phyloP scores from a whole-genome alignment of 495 filamentous ascomycete species.

The Tuber brumale region DNA sequence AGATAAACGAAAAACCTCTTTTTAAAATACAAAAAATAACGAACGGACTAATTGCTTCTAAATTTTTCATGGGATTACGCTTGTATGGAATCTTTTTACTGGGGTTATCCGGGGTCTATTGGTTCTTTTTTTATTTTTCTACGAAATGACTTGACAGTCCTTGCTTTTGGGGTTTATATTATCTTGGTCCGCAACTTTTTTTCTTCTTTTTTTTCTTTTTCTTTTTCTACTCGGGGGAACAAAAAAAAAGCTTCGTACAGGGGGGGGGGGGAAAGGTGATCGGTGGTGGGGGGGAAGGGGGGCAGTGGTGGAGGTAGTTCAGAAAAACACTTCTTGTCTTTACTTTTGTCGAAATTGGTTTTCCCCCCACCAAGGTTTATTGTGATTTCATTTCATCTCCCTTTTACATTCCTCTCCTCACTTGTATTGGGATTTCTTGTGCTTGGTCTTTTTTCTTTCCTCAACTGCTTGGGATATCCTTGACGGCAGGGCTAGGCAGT shows the following conservation, averaged over 20 bases:
- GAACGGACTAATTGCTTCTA: constrained; percentile 3
- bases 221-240: not conserved
- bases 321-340: constrained; percentile 37
- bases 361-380: not conserved
- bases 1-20: not conserved
- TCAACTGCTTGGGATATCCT: not conserved
- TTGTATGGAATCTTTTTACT: constrained; percentile 38
- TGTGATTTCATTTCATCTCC: constrained; percentile 10
- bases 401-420: constrained; percentile 34
- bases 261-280: not conserved
- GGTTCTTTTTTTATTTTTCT: constrained; percentile 28
- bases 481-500: not conserved
- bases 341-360: constrained; percentile 25
- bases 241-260: not conserved
- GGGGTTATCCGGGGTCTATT: constrained; percentile 39
- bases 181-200: constrained; percentile 25
- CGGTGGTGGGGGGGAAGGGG: constrained; percentile 36
- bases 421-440: not conserved
- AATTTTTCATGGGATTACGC: constrained; percentile 19
- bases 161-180: not conserved
- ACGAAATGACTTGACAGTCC: constrained; percentile 31
- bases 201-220: constrained; percentile 17
- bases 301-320: constrained; percentile 39
- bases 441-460: not conserved
- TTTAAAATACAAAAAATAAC: constrained; percentile 6